Evolutionary conservation across 805 yeast species (phyloP), one percentile per base, ranked within the genome.

Genomic region (Pichia rugopelliculosa): DNA sequence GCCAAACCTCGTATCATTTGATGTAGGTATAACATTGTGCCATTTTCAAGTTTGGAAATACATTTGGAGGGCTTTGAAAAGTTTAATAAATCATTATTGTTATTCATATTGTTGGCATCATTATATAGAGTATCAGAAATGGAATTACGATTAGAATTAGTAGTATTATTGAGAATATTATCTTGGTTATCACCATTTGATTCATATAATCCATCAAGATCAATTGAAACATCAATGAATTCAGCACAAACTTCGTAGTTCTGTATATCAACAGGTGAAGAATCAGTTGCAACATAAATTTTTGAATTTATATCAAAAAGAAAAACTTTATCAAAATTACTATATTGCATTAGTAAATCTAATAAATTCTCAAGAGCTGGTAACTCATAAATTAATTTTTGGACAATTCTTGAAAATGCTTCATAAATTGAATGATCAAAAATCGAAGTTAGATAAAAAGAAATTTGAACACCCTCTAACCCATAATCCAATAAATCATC

Each of bases 231-330:
- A 64, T 93, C 98, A 41, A 93, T 91, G 60, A 93, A 93, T 60
- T 93, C 98, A 0, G 97, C 95, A 65, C 98, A 93, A 2, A 91
- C 95, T 63, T 93, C 97, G 62, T 93, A 93, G 0, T 95, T 87
- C 60, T 89, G 96, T 37, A 88, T 84, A 66, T 91, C 98, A 36
- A 91, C 96, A 0, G 98, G 97, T 2, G 90, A 82, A 0, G 96
- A 86, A 64, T 93, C 99, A 0, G 98, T 91, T 6, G 97, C 96
- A 42, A 91, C 89, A 61, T 91, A 93, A 20, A 93, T 87, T 62
- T 93, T 93, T 17, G 96, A 85, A 59, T 87, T 86, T 23, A 91
- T 80, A 61, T 93, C 99, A 59, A 93, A 91, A 48, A 93, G 64
- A 58, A 90, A 93, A 18, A 93, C 91, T 69, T 93, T 93, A 55